Base-by-base conservation (phyloP, 257 asterid genomes). In the Ocimum tenuiflorum region DNA sequence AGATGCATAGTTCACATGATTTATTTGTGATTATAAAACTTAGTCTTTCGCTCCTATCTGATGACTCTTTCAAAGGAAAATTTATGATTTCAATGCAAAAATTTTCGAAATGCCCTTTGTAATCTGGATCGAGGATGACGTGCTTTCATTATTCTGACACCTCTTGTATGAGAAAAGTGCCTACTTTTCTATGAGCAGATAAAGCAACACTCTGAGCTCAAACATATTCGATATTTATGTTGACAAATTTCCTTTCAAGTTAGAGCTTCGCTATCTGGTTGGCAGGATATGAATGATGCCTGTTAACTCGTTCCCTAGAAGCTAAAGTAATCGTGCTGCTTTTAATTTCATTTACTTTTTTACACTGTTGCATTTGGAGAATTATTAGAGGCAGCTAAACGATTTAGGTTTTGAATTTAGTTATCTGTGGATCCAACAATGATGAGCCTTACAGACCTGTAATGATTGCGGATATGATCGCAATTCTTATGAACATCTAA, bases 101-200 rank as follows among this genome's bases (percentile, higher is more conserved):
- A n/a, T n/a, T n/a, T n/a, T n/a, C n/a, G n/a, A n/a, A n/a, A n/a
- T n/a, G n/a, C n/a, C n/a, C n/a, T n/a, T n/a, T 31, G 36, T 5
- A 31, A 31, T 31, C 36, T 31, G 36, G 36, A 18, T 36, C 9
- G 24, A 38, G 42, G 96, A 90, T 85, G 95, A 85, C 69, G 12
- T 41, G 48, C 77, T 91, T 91, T 83, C 65, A 51, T 41, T 41
- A 62, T 60, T 89, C 91, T 83, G 94, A 85, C 94, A 87, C 95
- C 94, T 89, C 95, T 85, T 85, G 90, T 90, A 87, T 87, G 97
- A 90, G 97, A 77, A 73, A 83, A 60, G 86, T 45, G 57, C 13
- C 31, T 72, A 14, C 72, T 80, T 83, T 88, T 83, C 92, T 0
- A 23, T 90, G 97, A 88, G 86, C 96, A 88, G 72, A 81, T 63